Base-by-base conservation (phyloP, 129 eudicot species). In the Lactuca sativa region DNA sequence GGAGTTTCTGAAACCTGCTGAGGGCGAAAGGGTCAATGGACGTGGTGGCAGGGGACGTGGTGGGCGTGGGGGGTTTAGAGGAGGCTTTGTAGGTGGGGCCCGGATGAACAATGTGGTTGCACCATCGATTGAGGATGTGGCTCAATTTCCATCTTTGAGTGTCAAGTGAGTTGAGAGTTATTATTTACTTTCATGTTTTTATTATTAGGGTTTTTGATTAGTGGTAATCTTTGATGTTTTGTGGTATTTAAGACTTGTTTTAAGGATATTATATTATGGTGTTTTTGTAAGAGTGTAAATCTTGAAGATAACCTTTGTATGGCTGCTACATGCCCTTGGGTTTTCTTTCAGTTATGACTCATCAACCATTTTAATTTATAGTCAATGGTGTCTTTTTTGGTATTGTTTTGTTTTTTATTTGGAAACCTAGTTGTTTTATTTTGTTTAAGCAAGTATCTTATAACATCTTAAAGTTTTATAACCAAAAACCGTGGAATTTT, bases 1-100 rank as follows among this genome's bases (percentile, higher is more conserved):
- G 11, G 97, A 91, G 78, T 91, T 91, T 53, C 78, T 88, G 69
- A 91, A 91, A 85, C 88, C 95, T 44, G 88, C 86, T 33, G 91
- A 79, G 1, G 90, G 95, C n/a, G 97, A 87, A 51, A 74, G 64
- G 67, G 78, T 68, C 80, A 51, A 77, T 62, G 70, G 80, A 25
- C 47, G 76, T 0, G 82, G 85, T 7, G 80, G 91, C 30, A 25
- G 52, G 1, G 77, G 92, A 0, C 83, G 95, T 14, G 71, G 95
- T 73, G 86, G 90, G 0, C 86, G 89, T 52, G 95, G 89, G 37
- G 95, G 90, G 2, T 56, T 61, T 6, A 80, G 88, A 64, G 87
- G 89, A 25, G 88, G 85, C 21, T 74, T 34, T 17, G 78, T 58
- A 0, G 85, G 89, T 61, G 77, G 82, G 49, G 75, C 70, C 78